These are phyloP conservation scores for Fraxinus xanthoxyloides DNA, from an alignment of 305 asterid species.

Conservation along the genomic window DNA sequence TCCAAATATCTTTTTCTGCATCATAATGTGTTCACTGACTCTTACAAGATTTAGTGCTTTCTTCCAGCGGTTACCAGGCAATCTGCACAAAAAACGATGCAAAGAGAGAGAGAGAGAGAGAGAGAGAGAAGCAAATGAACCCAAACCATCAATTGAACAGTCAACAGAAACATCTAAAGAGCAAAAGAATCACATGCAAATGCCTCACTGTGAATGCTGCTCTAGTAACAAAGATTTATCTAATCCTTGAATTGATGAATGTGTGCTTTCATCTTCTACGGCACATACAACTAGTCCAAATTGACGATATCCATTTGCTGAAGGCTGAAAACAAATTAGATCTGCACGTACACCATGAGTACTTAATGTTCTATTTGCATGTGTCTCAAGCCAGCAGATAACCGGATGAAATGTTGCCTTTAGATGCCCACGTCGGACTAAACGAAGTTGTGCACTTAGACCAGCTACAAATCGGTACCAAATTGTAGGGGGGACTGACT, in stretches of 20 bases:
- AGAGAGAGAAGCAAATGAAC: not conserved
- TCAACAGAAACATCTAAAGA: constrained; percentile 8
- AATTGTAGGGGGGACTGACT: constrained; percentile 84
- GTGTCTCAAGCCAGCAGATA: constrained; percentile 76
- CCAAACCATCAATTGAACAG: constrained; percentile 7
- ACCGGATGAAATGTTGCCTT: constrained; percentile 61
- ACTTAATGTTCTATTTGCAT: constrained; percentile 63
- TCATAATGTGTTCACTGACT: constrained; percentile 51
- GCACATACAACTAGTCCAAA: constrained; percentile 68
- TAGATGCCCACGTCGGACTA: constrained; percentile 72
- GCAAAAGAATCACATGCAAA: constrained; percentile 20
- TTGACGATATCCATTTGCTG: constrained; percentile 70
- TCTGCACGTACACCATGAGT: constrained; percentile 56
- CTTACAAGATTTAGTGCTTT: constrained; percentile 81
- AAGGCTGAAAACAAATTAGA: constrained; percentile 66
- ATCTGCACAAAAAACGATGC: constrained; percentile 37
- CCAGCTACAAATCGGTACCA: constrained; percentile 92
- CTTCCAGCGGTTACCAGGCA: constrained; percentile 68
- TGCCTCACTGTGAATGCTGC: constrained; percentile 51
- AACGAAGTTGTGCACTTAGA: constrained; percentile 86
- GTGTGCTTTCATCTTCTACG: constrained; percentile 49
- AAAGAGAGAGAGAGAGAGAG: not conserved
- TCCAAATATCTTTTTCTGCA: constrained; percentile 55
- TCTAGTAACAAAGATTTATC: constrained; percentile 39
- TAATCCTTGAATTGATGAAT: constrained; percentile 43